Evolutionary conservation across 768 basidiomycete genomes (phyloP), one percentile per base, ranked within the genome.

Genomic region (Kwoniella sp.): DNA sequence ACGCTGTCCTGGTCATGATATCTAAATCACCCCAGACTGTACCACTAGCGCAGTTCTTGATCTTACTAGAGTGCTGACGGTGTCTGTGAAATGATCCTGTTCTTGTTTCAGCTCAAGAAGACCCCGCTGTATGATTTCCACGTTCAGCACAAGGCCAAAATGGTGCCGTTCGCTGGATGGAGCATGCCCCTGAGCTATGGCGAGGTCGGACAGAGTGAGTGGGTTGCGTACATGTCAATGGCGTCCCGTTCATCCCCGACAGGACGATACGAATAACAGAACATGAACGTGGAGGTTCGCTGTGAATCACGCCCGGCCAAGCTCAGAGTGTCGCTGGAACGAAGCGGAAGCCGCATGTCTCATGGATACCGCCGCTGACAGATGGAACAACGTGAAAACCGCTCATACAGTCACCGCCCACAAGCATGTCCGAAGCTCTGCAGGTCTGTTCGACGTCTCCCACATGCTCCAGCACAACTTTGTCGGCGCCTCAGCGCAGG

Each of bases 401-500:
- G 13, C 20, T 17, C 50, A 37, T 37, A 30, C 78, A 96, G 94
- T 92, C 58, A 87, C 89, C 9, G 93, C 91, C 72, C 95, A 99
- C 81, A 87, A 89, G 51, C 90, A 97, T 74, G 91, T 94, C 56
- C 88, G 96, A 47, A 86, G 83, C 13, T 85, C 85, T 37, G 91
- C 86, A 0, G 93, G 93, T 0, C 84, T 99, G 31, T 99, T 99
- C 79, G 96, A 99, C 76, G 96, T 99, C 28, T 92, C 92, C 23
- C 96, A 99, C 81, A 99, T 99, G 95, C 90, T 98, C 17, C 95
- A 98, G 66, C 63, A 51, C 74, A 93, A 90, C 71, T 93, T 95
- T 84, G 87, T 87, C 26, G 95, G 94, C 2, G 83, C 87, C 28
- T 87, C 89, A 9, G 87, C 87, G 0, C 88, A 89, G 0, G 84